Evolutionary conservation across 2,329 filamentous ascomycete species (phyloP), one percentile per base, ranked within the genome.

Genomic region (Metarhizium robertsii): DNA sequence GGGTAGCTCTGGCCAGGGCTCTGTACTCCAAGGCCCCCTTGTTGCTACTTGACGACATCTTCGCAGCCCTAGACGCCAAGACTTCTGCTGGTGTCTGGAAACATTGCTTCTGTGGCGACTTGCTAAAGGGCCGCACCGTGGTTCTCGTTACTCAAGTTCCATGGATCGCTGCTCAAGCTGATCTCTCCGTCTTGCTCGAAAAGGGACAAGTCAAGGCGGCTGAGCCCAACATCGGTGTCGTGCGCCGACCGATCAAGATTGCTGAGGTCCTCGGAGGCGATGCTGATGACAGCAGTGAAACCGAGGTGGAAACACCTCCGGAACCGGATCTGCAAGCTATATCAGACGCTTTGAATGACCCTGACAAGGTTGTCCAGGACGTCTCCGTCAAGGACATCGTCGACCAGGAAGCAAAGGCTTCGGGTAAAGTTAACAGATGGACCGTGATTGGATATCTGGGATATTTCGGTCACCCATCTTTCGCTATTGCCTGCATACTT

Each of bases 31-130:
- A 76, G 54, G 75, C 80, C 0, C 71, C 77, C 2, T 69, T 83
- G 2, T 67, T 84, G 25, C 68, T 84, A 0, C 73, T 84, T 1
- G 81, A 84, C 58, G 81, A 84, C 56, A 73, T 83, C 2, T 81
- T 84, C 59, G 80, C 80, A 1, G 81, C 81, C 0, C 70, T 84
- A 0, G 81, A 84, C 60, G 74, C 80, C 18, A 80, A 81, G 60
- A 84, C 81, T 0, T 76, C 78, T 1, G 76, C 78, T 16, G 69
- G 73, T 2, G 71, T 85, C 2, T 84, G 80, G 76, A 74, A 79
- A 56, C 70, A 76, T 54, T 82, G 78, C 60, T 84, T 85, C 61
- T 82, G 80, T 57, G 71, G 74, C 50, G 77, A 80, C 50, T 62
- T 84, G 30, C 70, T 84, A 10, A 71, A 70, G 20, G 78, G 75